Conservation (phyloP, 495 filamentous ascomycete species). For the Penicillium waksmanii region DNA sequence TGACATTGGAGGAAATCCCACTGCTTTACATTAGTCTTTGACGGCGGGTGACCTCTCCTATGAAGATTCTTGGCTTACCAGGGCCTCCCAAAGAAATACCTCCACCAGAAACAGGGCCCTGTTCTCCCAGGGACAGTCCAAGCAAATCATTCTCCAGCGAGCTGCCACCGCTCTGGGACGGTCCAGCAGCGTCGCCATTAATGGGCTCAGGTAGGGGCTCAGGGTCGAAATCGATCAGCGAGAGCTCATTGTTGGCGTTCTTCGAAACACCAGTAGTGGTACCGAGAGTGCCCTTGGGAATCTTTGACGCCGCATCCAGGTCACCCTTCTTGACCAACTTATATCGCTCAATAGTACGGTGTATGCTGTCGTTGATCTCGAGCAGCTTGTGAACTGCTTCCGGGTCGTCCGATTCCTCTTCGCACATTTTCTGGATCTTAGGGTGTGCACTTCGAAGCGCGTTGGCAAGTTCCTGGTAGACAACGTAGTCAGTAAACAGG, state of each 20-base stretch:
- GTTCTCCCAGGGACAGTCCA: slow-evolving; percentile 68
- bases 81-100: slow-evolving; percentile 82
- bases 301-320: slow-evolving; percentile 80
- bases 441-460: slow-evolving; percentile 92
- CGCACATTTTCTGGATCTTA: slow-evolving; percentile 99
- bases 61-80: slow-evolving; percentile 38
- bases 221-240: slow-evolving; percentile 86
- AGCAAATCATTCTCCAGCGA: slow-evolving; percentile 68
- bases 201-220: slow-evolving; percentile 47
- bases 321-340: slow-evolving; percentile 94
- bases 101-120: slow-evolving; percentile 69
- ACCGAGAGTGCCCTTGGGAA: slow-evolving; percentile 81
- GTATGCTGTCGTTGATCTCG: slow-evolving; percentile 98
- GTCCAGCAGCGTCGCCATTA: slow-evolving; percentile 49
- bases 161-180: slow-evolving; percentile 38
- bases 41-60: slow-evolving; percentile 36
- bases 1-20: slow-evolving; percentile 29
- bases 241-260: slow-evolving; percentile 81
- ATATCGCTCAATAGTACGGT: slow-evolving; percentile 92
- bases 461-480: slow-evolving; percentile 76
- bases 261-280: slow-evolving; percentile 71
- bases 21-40: slow-evolving; percentile 23
- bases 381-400: slow-evolving; percentile 94
- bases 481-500: neutral
- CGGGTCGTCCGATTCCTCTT: slow-evolving; percentile 94